Conservation (phyloP, 1,284 basidiomycete species). For the Malassezia vespertilionis region DNA sequence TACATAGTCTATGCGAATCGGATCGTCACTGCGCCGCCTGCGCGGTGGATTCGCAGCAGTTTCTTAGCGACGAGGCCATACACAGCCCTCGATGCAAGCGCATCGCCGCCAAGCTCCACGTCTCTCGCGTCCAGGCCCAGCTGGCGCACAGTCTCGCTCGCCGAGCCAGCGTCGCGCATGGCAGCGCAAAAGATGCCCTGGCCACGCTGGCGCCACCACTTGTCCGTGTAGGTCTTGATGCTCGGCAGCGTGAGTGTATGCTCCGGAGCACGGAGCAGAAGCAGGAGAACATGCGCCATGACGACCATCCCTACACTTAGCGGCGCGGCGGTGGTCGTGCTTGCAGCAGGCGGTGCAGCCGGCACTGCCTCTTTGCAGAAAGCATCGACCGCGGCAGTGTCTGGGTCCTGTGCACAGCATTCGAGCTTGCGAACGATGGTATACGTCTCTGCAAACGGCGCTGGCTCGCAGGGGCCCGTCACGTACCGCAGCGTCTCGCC, state of each 20-base stretch:
- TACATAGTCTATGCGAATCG: constrained; percentile 14
- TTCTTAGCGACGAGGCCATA: constrained; percentile 42
- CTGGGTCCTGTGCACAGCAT: constrained; percentile 23
- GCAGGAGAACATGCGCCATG: constrained; percentile 34
- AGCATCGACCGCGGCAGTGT: constrained; percentile 18
- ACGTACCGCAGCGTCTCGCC: constrained; percentile 35
- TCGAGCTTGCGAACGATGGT: constrained; percentile 18
- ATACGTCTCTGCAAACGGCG: constrained; percentile 30
- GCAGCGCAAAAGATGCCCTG: constrained; percentile 11
- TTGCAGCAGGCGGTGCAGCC: constrained; percentile 5
- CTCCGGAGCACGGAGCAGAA: constrained; percentile 26
- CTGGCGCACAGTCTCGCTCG: constrained; percentile 14
- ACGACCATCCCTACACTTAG: constrained; percentile 25
- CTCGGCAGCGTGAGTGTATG: constrained; percentile 29
- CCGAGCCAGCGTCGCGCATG: background rate
- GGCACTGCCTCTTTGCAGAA: constrained; percentile 12
- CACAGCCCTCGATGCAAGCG: constrained; percentile 35
- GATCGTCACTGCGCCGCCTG: constrained; percentile 12
- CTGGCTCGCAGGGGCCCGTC: constrained; percentile 21
- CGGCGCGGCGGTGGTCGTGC: constrained; percentile 13
- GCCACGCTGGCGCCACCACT: constrained; percentile 30
- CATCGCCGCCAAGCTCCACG: constrained; percentile 19
- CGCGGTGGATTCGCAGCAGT: constrained; percentile 23
- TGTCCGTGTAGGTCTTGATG: constrained; percentile 26
- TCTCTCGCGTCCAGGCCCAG: constrained; percentile 24